Percentiles rank a stretch among this genome's conserved stretches.
Conservation (phyloP, 2,329 filamentous ascomycete species). For the Monosporascus ibericus region DNA sequence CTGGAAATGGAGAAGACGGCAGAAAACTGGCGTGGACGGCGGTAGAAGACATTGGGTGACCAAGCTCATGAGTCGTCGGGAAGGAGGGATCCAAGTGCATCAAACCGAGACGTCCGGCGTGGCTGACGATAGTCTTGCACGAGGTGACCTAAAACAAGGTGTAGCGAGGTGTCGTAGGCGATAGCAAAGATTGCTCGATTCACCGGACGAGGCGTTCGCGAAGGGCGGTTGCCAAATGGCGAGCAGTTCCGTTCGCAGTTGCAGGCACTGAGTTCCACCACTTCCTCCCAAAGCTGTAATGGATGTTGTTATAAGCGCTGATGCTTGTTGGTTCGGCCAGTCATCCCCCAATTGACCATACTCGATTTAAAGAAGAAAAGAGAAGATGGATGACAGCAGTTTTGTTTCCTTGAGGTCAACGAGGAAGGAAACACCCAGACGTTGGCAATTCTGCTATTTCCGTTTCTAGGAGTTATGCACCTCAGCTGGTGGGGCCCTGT, state of each 20-base stretch:
- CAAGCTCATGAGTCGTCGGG: not conserved
- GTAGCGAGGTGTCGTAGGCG: not conserved
- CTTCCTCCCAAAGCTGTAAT: not conserved
- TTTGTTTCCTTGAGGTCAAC: not conserved
- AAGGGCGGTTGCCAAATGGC: not conserved
- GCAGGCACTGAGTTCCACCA: not conserved
- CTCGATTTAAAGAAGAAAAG: not conserved
- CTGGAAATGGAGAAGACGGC: constrained; percentile 22
- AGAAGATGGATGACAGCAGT: not conserved
- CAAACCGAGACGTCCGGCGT: not conserved
- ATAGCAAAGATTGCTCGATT: not conserved
- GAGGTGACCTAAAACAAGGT: not conserved
- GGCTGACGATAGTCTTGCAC: not conserved
- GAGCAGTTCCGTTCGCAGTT: not conserved
- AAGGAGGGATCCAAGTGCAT: not conserved
- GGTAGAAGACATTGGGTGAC: constrained; percentile 23
- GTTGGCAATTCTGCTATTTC: not conserved
- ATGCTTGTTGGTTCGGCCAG: not conserved
- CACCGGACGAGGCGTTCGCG: not conserved
- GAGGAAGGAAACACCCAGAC: not conserved
- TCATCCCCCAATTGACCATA: not conserved
- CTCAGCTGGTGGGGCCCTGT: not conserved
- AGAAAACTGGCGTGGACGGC: constrained; percentile 16
- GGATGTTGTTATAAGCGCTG: not conserved
- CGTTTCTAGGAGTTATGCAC: not conserved